These are phyloP conservation scores for Grosmannia huntii DNA, from an alignment of 2,329 filamentous ascomycete species.

Conservation along the genomic window DNA sequence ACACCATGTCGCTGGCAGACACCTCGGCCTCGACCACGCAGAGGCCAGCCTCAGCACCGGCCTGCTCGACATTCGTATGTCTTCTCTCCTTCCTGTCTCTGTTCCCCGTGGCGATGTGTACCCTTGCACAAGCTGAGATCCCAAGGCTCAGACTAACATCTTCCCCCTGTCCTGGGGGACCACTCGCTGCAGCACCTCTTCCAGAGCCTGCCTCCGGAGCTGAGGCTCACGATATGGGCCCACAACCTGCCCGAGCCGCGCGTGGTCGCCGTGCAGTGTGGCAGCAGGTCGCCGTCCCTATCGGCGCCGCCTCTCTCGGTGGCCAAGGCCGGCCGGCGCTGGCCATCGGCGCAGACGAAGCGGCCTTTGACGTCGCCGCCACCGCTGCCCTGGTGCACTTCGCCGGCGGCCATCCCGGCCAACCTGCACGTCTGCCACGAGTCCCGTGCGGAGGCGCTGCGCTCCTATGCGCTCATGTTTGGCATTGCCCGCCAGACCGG, in stretches of 20 bases:
- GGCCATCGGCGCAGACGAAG: constrained; percentile 1
- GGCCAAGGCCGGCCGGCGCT: too few relatives aligned
- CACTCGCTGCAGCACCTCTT: constrained; percentile 26
- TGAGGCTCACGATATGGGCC: constrained; percentile 35
- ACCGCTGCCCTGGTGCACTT: constrained; percentile 18
- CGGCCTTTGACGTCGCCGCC: background rate
- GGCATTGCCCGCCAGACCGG: constrained; percentile 28
- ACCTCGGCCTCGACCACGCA: background rate
- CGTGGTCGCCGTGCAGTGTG: constrained; percentile 29
- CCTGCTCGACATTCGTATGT: background rate
- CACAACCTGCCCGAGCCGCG: constrained; percentile 29
- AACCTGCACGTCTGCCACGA: constrained; percentile 34
- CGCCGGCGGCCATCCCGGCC: constrained; percentile 26
- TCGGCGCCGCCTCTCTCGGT: constrained; percentile 1
- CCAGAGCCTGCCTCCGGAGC: constrained; percentile 28
- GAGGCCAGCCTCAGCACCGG: background rate
- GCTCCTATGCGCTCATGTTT: constrained; percentile 27
- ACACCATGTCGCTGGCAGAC: background rate
- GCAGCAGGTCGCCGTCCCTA: background rate
- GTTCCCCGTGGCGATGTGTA: background rate
- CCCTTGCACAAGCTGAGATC: background rate
- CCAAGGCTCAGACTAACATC: background rate
- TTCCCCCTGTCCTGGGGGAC: background rate
- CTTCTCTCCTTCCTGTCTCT: background rate
- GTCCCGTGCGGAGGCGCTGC: constrained; percentile 30